Evolutionary conservation across 768 basidiomycete species (phyloP), one percentile per base, ranked within the genome.

Genomic region (Daedaleopsis sinensis): DNA sequence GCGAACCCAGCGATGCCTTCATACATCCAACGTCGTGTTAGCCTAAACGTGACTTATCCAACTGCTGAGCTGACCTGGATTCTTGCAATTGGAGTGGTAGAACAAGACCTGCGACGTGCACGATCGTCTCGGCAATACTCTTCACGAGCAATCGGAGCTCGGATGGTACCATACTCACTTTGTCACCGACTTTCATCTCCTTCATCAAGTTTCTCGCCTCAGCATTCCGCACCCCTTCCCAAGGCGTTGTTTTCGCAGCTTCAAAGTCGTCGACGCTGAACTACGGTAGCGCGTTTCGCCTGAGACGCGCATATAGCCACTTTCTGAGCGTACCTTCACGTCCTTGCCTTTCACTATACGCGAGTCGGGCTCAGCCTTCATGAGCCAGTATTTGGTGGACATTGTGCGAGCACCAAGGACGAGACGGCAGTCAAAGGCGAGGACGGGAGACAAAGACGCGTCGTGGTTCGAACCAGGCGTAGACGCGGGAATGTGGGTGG

Each of bases 251-350:
- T 56, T 78, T 80, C 55, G 81, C 82, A 9, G 78, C 63, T 73
- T 94, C 92, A 70, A 94, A 92, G 72, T 94, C 93, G 63, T 93
- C 91, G 8, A 94, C 86, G 61, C 89, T 91, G 70, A 94, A 94
- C 91, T 93, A 66, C 27, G 27, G 27, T 32, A 32, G 3, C 44
- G 51, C 58, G 48, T 49, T 23, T 21, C 37, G 59, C 38, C 54
- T 42, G 35, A 58, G 59, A 52, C 63, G 58, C 59, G 56, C 59
- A 61, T 59, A 55, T 37, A 59, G 53, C 46, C 61, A 39, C 47
- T 54, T 56, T 74, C 49, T 65, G 38, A 15, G 67, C 67, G 57
- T 55, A 79, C 92, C 81, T 91, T 93, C 65, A 95, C 91, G 64
- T 95, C 93, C 67, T 88, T 91, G 47, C 92, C 93, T 72, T 93